phyloP scores from a whole-genome alignment of 768 basidiomycete species.

The Lyophyllum decastes region DNA sequence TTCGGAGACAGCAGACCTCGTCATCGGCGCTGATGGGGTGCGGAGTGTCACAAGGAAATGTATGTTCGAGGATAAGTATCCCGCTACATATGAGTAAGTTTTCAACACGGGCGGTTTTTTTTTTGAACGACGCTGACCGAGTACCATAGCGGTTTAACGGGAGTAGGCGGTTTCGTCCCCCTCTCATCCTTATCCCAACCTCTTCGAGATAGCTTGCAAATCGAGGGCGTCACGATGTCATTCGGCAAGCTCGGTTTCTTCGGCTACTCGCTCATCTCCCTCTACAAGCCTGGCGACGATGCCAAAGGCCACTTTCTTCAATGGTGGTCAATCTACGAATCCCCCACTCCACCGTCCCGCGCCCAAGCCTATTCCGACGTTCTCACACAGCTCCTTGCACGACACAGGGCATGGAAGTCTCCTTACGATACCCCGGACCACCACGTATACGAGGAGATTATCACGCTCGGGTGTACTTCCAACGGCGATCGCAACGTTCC shows the following conservation, averaged over 20 bases:
- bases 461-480: slow-evolving; percentile 28
- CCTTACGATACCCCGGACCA: slow-evolving; percentile 28
- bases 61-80: slow-evolving; percentile 29
- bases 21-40: slow-evolving; percentile 43
- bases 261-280: slow-evolving; percentile 31
- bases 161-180: slow-evolving; percentile 40
- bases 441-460: slow-evolving; percentile 26
- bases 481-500: not conserved
- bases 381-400: slow-evolving; percentile 29
- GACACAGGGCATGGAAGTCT: slow-evolving; percentile 35
- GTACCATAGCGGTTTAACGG: slow-evolving; percentile 26
- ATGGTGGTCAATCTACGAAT: slow-evolving; percentile 46
- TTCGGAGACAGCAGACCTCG: slow-evolving; percentile 33
- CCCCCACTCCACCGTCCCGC: slow-evolving; percentile 24
- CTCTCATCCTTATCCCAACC: slow-evolving; percentile 25
- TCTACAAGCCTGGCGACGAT: slow-evolving; percentile 9
- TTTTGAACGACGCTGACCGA: not conserved
- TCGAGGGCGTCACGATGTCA: slow-evolving; percentile 35
- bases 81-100: slow-evolving; percentile 30
- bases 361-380: slow-evolving; percentile 23
- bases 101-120: too few relatives aligned
- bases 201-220: slow-evolving; percentile 27
- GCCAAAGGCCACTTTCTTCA: slow-evolving; percentile 23
- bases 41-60: slow-evolving; percentile 35
- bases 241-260: slow-evolving; percentile 41